Conservation (phyloP, 805 yeast species). For the Yamadazyma akitaensis region DNA sequence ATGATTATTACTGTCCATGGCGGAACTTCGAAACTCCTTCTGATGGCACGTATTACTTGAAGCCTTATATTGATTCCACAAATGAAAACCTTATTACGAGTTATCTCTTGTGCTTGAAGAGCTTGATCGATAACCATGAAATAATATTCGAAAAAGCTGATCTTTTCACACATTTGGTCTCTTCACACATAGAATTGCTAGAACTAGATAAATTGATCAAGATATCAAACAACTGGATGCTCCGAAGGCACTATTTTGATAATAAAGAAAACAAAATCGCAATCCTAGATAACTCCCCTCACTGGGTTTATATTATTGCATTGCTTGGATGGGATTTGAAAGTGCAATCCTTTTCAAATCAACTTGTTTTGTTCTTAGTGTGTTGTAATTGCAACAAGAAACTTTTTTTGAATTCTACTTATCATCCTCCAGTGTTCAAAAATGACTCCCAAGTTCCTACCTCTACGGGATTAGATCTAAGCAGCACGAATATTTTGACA, state of each 20-base stretch:
- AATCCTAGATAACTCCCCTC: conserved; percentile 24
- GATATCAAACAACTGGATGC: conserved; percentile 31
- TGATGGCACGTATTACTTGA: conserved; percentile 31
- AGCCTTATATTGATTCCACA: conserved; percentile 30
- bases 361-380: conserved; percentile 27
- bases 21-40: conserved; percentile 31
- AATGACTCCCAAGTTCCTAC: conserved; percentile 2
- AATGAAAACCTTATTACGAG: conserved; percentile 25
- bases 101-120: conserved; percentile 27
- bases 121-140: conserved; percentile 23
- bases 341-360: conserved; percentile 26
- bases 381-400: conserved; percentile 38
- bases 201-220: conserved; percentile 4
- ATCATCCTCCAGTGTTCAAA: conserved; percentile 8
- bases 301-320: conserved; percentile 35
- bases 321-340: conserved; percentile 36
- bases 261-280: conserved; percentile 32
- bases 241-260: conserved; percentile 28
- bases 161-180: neutral
- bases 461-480: conserved; percentile 17
- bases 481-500: conserved; percentile 24
- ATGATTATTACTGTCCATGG: conserved; percentile 36
- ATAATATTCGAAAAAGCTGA: conserved; percentile 7
- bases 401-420: conserved; percentile 23
- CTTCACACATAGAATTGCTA: neutral